Evolutionary conservation across 169 alveolate genomes (phyloP).

Genomic region (Plasmodium ovale): DNA sequence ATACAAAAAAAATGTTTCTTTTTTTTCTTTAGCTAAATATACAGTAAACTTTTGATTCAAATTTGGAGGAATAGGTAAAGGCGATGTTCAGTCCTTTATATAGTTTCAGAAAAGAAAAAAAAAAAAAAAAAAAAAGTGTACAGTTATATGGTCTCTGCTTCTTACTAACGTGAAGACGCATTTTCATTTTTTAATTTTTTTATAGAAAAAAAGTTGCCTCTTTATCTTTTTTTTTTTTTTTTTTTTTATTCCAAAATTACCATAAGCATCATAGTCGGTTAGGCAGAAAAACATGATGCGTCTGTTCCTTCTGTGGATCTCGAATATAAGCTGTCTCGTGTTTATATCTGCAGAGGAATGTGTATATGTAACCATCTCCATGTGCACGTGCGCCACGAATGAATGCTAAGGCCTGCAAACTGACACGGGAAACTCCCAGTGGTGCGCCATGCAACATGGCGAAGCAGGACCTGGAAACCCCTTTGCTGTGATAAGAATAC

Average conservation of each 20-base stretch:
- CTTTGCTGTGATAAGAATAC: constrained; percentile 52
- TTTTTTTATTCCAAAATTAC: constrained; percentile 14
- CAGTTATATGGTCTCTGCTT: neutral
- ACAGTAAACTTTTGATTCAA: constrained; percentile 71
- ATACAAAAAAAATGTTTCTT: neutral
- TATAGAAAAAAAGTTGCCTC: neutral
- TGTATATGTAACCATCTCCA: constrained; percentile 9
- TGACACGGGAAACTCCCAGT: neutral
- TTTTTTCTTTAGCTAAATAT: constrained; percentile 12
- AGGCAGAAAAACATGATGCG: constrained; percentile 42
- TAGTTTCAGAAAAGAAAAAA: neutral
- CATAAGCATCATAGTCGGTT: constrained; percentile 75
- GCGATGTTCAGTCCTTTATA: constrained; percentile 53
- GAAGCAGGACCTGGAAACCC: constrained; percentile 65
- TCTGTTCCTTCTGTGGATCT: constrained; percentile 26
- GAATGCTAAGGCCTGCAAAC: too few species aligned
- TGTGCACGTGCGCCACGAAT: neutral
- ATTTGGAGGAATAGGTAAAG: constrained; percentile 61
- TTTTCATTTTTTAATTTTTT: neutral
- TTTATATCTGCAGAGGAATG: constrained; percentile 46
- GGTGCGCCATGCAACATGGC: neutral
- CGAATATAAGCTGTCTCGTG: constrained; percentile 57
- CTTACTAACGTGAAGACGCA: neutral
- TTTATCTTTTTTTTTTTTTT: neutral
- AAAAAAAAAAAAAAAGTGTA: neutral